phyloP scores from a whole-genome alignment of 768 basidiomycete genomes.

The Leccinum aurantiacum region DNA sequence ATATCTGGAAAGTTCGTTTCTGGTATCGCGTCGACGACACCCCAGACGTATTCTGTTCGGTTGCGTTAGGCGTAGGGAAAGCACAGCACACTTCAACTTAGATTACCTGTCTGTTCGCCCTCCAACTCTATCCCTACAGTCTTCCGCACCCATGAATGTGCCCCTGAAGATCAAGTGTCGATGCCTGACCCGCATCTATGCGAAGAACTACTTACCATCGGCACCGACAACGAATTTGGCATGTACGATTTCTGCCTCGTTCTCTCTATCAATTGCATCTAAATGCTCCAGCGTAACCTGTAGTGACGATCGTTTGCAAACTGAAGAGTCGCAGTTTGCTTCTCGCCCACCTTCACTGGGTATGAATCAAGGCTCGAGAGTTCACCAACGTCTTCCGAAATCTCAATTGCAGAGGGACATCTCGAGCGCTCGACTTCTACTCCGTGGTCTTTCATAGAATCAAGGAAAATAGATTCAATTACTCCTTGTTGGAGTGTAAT shows the following conservation, averaged over 20 bases:
- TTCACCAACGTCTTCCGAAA: constrained; percentile 38
- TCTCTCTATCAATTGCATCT: constrained; percentile 28
- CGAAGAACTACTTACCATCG: constrained; percentile 27
- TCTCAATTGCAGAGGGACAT: constrained; percentile 31
- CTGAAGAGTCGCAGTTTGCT: background rate
- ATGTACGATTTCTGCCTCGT: constrained; percentile 32
- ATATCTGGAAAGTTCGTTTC: constrained; percentile 81
- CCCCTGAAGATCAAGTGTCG: constrained; percentile 27
- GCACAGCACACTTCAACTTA: background rate
- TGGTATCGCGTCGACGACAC: constrained; percentile 70
- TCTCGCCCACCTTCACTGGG: constrained; percentile 30
- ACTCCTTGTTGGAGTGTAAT: constrained; percentile 42
- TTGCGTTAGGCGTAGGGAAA: background rate
- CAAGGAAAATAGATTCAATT: constrained; percentile 43
- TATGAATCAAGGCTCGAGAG: constrained; percentile 34
- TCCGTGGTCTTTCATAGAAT: constrained; percentile 35
- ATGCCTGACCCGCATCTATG: background rate
- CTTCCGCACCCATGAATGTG: constrained; percentile 50
- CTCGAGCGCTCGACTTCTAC: constrained; percentile 39
- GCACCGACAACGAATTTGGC: constrained; percentile 39
- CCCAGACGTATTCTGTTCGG: constrained; percentile 73
- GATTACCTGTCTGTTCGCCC: constrained; percentile 48
- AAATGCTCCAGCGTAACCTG: constrained; percentile 28
- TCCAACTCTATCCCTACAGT: constrained; percentile 44
- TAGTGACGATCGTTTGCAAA: background rate